These are phyloP conservation scores for Zygosaccharomyces siamensis DNA, from an alignment of 805 yeast species.

Conservation along the genomic window DNA sequence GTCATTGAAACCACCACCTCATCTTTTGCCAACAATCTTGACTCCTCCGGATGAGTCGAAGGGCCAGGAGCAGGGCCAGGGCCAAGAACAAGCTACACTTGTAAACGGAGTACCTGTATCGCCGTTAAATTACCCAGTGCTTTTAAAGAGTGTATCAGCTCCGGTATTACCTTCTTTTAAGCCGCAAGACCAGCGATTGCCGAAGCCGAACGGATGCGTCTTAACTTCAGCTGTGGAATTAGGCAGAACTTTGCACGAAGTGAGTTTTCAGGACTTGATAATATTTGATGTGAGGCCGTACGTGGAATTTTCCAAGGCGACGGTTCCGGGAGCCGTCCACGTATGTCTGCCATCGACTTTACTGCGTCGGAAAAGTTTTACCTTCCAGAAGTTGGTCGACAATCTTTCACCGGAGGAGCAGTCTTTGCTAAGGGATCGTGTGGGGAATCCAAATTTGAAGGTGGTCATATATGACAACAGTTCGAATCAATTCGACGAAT, in stretches of 20 bases:
- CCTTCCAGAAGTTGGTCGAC: conserved; percentile 55
- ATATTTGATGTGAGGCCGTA: conserved; percentile 69
- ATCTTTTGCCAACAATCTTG: conserved; percentile 1
- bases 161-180: conserved; percentile 22
- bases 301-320: conserved; percentile 60
- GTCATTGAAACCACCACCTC: conserved; percentile 1
- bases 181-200: conserved; percentile 24
- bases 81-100: background rate
- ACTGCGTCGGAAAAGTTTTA: conserved; percentile 68
- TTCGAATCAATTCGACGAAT: conserved; percentile 19
- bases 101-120: background rate
- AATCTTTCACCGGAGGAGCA: conserved; percentile 52
- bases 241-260: conserved; percentile 11
- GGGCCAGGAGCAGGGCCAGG: background rate
- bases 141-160: conserved; percentile 13
- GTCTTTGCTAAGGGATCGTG: conserved; percentile 5
- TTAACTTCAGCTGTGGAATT: conserved; percentile 22
- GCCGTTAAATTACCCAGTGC: conserved; percentile 7
- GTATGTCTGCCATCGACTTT: conserved; percentile 88
- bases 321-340: conserved; percentile 59
- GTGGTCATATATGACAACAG: conserved; percentile 28
- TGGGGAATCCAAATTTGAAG: conserved; percentile 14
- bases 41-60: conserved; percentile 1
- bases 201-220: conserved; percentile 21
- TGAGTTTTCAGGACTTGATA: conserved; percentile 11